These are phyloP conservation scores for Beauveria rudraprayagi DNA, from an alignment of 2,329 filamentous ascomycete genomes.

Conservation along the genomic window DNA sequence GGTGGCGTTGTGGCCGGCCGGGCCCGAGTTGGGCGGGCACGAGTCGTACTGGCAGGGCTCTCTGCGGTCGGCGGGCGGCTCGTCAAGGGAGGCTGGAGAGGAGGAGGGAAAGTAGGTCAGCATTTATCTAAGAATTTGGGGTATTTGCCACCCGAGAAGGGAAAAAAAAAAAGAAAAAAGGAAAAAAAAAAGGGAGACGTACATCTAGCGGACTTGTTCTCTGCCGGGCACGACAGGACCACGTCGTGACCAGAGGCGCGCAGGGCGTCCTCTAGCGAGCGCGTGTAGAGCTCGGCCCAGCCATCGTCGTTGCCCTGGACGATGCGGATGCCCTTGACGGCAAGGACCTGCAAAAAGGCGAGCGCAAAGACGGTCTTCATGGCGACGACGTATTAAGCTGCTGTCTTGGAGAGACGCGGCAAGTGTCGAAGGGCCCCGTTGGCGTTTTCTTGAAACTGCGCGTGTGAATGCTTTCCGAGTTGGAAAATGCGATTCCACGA, in stretches of 20 bases:
- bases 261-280: slow-evolving; percentile 50
- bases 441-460: no score
- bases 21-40: slow-evolving; percentile 48
- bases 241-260: slow-evolving; percentile 49
- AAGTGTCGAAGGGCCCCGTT: no score
- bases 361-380: neutral
- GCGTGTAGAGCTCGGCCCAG: slow-evolving; percentile 62
- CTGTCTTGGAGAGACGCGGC: no score
- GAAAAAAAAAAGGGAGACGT: slow-evolving; percentile 13
- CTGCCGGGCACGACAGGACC: slow-evolving; percentile 57
- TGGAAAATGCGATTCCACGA: no score
- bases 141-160: neutral
- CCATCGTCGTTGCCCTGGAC: slow-evolving; percentile 62
- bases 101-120: neutral
- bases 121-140: no score
- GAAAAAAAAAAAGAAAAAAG: neutral
- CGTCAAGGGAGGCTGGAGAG: slow-evolving; percentile 41
- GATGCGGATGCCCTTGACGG: slow-evolving; percentile 38
- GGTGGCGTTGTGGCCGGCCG: slow-evolving; percentile 48
- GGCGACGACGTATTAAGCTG: neutral
- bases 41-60: slow-evolving; percentile 52
- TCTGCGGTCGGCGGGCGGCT: slow-evolving; percentile 37
- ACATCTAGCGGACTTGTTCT: slow-evolving; percentile 58
- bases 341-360: slow-evolving; percentile 15
- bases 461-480: no score